Conservation (phyloP, 1,284 basidiomycete species). For the Ustilago esculenta region DNA sequence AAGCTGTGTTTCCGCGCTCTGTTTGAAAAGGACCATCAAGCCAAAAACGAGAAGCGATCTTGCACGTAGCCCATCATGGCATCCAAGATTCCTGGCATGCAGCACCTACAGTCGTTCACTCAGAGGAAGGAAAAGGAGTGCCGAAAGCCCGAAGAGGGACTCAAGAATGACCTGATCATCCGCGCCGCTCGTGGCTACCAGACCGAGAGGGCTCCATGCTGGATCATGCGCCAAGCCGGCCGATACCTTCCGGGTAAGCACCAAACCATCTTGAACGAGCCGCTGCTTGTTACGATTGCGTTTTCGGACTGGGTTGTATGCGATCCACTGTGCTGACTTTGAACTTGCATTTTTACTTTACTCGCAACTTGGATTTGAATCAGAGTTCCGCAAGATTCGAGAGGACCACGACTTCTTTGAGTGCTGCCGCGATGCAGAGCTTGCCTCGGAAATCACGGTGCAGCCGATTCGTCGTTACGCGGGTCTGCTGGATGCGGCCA, state of each 20-base stretch:
- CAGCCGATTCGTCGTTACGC: conserved; percentile 65
- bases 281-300: too few species aligned
- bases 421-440: conserved; percentile 63
- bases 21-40: too few species aligned
- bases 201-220: conserved; percentile 92
- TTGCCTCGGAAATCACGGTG: conserved; percentile 65
- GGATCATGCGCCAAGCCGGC: conserved; percentile 99
- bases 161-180: conserved; percentile 89
- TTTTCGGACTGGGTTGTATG: too few species aligned
- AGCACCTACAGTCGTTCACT: conserved; percentile 56
- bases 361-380: not conserved
- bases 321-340: too few species aligned
- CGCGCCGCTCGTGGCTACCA: conserved; percentile 87
- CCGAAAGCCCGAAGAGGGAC: conserved; percentile 56
- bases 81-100: conserved; percentile 55
- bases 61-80: conserved; percentile 20
- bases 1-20: too few species aligned
- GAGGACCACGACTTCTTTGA: conserved; percentile 66
- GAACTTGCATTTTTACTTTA: too few species aligned
- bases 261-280: too few species aligned
- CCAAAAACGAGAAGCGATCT: too few species aligned
- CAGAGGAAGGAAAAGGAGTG: conserved; percentile 49
- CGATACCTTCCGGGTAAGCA: conserved; percentile 87
- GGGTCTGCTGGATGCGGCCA: conserved; percentile 64
- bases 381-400: conserved; percentile 64